Evolutionary conservation across 768 basidiomycete species (phyloP).

Genomic region (Ramaria sp.): DNA sequence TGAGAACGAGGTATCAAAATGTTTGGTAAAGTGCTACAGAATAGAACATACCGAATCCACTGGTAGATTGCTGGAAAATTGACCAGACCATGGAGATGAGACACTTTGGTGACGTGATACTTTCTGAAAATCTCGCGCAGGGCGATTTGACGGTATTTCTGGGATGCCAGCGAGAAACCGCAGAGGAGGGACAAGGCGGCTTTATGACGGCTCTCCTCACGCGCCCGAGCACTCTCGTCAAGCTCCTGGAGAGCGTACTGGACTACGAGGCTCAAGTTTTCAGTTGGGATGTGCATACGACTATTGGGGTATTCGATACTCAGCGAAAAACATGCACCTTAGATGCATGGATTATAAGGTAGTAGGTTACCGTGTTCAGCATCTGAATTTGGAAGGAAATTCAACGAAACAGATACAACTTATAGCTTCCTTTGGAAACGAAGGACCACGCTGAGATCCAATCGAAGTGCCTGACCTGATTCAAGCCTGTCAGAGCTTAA

Average conservation of each 20-base stretch:
- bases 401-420: too few species aligned
- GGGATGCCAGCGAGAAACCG: constrained; percentile 9
- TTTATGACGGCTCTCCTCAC: neutral
- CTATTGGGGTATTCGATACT: too few species aligned
- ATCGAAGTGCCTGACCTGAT: too few species aligned
- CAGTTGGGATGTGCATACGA: constrained; percentile 3
- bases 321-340: too few species aligned
- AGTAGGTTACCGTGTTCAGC: too few species aligned
- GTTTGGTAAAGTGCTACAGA: neutral
- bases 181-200: neutral
- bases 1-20: neutral
- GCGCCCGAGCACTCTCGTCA: neutral
- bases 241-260: constrained; percentile 5
- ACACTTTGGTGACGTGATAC: neutral
- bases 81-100: neutral
- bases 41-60: constrained; percentile 2
- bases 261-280: constrained; percentile 7
- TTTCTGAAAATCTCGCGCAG: constrained; percentile 8
- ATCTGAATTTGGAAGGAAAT: too few species aligned
- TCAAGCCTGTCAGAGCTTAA: too few species aligned
- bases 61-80: constrained; percentile 2
- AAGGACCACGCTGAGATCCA: too few species aligned
- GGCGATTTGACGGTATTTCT: constrained; percentile 6
- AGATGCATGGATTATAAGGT: too few species aligned
- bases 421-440: too few species aligned